phyloP scores from a whole-genome alignment of 169 alveolate genomes.

The Neospora caninum region DNA sequence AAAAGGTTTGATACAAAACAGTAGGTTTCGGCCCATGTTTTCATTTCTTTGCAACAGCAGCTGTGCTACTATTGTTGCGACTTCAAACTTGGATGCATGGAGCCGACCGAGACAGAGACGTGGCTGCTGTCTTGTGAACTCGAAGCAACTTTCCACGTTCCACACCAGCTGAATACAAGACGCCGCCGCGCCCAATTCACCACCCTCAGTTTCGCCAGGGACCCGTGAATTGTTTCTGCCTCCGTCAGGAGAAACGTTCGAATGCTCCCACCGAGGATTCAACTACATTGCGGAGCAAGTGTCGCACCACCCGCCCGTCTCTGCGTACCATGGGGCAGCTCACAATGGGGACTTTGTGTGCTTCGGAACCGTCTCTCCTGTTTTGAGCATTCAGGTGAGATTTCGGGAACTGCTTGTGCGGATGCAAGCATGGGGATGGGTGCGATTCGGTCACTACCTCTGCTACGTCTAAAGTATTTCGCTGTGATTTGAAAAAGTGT shows the following conservation, averaged over 20 bases:
- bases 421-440: too few relatives aligned
- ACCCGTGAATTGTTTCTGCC: not conserved
- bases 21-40: too few relatives aligned
- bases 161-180: not conserved
- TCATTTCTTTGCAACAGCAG: too few relatives aligned
- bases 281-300: constrained; percentile 93
- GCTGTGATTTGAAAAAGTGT: too few relatives aligned
- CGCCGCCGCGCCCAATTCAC: not conserved
- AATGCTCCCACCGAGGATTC: constrained; percentile 89
- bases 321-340: constrained; percentile 79
- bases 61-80: too few relatives aligned
- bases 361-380: constrained; percentile 32
- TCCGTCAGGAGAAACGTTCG: constrained; percentile 94
- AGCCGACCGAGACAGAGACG: not conserved
- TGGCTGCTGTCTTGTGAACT: not conserved
- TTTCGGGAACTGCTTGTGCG: not conserved
- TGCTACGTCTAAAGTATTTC: too few relatives aligned
- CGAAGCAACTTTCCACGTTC: not conserved
- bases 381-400: not conserved
- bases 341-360: constrained; percentile 40
- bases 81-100: not conserved
- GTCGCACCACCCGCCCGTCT: constrained; percentile 88
- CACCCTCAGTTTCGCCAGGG: not conserved
- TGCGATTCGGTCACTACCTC: too few relatives aligned
- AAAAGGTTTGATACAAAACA: too few relatives aligned